These are phyloP conservation scores for Claviceps sp. DNA, from an alignment of 2,329 filamentous ascomycete species.

Conservation along the genomic window DNA sequence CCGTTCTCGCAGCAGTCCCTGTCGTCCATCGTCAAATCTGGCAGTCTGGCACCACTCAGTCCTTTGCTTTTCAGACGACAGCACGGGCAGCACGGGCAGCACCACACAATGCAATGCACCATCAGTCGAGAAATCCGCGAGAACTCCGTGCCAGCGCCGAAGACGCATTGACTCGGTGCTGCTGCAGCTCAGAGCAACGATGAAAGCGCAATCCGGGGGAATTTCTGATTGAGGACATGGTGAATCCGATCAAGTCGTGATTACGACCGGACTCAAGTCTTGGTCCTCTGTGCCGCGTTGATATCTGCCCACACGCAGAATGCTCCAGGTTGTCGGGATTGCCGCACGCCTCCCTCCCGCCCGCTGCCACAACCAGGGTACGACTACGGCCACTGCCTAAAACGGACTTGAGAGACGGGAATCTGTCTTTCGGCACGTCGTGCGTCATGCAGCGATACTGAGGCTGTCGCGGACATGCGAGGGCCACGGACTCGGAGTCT, in stretches of 20 bases:
- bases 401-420: not conserved
- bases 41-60: too few species aligned
- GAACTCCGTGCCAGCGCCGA: not conserved
- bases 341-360: conserved; percentile 7
- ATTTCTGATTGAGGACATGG: not conserved
- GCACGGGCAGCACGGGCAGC: not conserved
- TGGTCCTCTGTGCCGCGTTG: conserved; percentile 1
- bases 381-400: not conserved
- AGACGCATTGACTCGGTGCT: not conserved
- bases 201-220: not conserved
- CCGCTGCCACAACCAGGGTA: conserved; percentile 7
- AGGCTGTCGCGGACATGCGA: too few species aligned
- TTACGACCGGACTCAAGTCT: not conserved
- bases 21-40: too few species aligned
- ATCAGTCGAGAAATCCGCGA: too few species aligned
- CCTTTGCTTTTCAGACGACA: not conserved
- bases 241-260: not conserved
- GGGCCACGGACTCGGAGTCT: not conserved
- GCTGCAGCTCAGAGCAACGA: not conserved
- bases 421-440: too few species aligned
- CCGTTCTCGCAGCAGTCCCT: too few species aligned
- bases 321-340: conserved; percentile 19
- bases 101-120: not conserved
- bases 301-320: conserved; percentile 6
- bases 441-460: too few species aligned